These are phyloP conservation scores for Pseudisothecium myosuroides DNA, from an alignment of 225 moss, liverwort and hornwort genomes.

Conservation along the genomic window DNA sequence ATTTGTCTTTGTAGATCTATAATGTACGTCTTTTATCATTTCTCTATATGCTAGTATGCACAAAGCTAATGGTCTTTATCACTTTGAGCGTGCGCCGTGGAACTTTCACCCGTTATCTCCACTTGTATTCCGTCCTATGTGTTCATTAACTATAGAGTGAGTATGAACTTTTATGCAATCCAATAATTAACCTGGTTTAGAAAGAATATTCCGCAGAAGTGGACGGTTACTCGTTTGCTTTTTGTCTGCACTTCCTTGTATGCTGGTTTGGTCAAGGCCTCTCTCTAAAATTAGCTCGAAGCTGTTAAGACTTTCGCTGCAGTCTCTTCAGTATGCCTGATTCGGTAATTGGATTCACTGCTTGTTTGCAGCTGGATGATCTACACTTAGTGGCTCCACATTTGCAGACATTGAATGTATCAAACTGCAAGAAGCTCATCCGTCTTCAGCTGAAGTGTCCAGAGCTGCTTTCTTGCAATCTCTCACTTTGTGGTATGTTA, in stretches of 20 bases:
- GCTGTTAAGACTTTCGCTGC: background rate
- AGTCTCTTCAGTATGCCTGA: background rate
- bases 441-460: constrained; percentile 87
- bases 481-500: constrained; percentile 82
- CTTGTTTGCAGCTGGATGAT: constrained; percentile 55
- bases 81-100: background rate
- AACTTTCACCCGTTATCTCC: background rate
- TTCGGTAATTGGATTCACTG: background rate
- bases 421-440: constrained; percentile 82
- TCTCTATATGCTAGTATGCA: background rate
- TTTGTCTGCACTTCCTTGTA: background rate
- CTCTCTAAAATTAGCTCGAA: background rate
- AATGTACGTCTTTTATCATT: background rate
- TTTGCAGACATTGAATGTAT: constrained; percentile 66
- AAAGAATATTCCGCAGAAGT: background rate
- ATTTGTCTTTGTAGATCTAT: background rate
- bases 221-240: background rate
- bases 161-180: background rate
- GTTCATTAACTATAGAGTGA: background rate
- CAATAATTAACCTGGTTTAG: background rate
- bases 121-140: background rate
- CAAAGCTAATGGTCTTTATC: background rate
- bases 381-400: constrained; percentile 66
- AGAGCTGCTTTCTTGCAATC: constrained; percentile 63
- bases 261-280: background rate